A percentile compares a stretch with the other conserved stretches of the same genome.
phyloP scores from a whole-genome alignment of 345 rosid species.

The Sonneratia caseolaris region DNA sequence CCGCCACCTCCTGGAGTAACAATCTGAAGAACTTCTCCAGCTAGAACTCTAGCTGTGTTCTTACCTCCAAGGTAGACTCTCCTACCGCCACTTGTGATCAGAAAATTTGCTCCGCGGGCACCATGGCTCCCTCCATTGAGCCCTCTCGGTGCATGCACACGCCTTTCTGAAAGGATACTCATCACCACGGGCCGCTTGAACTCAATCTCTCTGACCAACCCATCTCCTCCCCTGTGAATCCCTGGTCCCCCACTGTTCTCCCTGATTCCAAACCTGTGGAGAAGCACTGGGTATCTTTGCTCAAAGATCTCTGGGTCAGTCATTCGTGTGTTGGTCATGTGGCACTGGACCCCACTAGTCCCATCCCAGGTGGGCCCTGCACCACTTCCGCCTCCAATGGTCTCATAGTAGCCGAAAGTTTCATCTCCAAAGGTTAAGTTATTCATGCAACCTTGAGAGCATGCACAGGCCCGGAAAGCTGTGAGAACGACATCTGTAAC shows the following conservation, averaged over 20 bases:
- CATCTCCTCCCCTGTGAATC: slow-evolving; percentile 69
- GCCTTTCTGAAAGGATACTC: slow-evolving; percentile 92
- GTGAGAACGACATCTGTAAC: slow-evolving; percentile 79
- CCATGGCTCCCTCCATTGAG: slow-evolving; percentile 66
- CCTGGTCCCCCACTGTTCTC: slow-evolving; percentile 85
- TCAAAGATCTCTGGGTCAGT: slow-evolving; percentile 98
- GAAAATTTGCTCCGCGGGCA: slow-evolving; percentile 82
- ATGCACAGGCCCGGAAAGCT: slow-evolving; percentile 91
- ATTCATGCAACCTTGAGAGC: slow-evolving; percentile 98
- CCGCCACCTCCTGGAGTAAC: slow-evolving; percentile 93
- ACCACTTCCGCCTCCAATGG: slow-evolving; percentile 92
- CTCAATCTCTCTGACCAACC: slow-evolving; percentile 84
- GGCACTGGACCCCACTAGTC: slow-evolving; percentile 93
- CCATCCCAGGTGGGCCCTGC: slow-evolving; percentile 91
- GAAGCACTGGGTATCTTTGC: slow-evolving; percentile 83
- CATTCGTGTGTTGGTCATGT: slow-evolving; percentile 97
- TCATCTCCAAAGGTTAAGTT: slow-evolving; percentile 90
- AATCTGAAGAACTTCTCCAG: slow-evolving; percentile 79
- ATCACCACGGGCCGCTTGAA: slow-evolving; percentile 66
- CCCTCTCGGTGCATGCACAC: slow-evolving; percentile 90
- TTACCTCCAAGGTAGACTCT: slow-evolving; percentile 77
- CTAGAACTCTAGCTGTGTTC: slow-evolving; percentile 62
- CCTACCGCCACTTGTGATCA: slow-evolving; percentile 49
- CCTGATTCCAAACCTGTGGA: slow-evolving; percentile 72
- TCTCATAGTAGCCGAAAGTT: slow-evolving; percentile 86